Evolutionary conservation across 805 yeast species (phyloP), one percentile per base, ranked within the genome.

Genomic region (Metschnikowia sp.): DNA sequence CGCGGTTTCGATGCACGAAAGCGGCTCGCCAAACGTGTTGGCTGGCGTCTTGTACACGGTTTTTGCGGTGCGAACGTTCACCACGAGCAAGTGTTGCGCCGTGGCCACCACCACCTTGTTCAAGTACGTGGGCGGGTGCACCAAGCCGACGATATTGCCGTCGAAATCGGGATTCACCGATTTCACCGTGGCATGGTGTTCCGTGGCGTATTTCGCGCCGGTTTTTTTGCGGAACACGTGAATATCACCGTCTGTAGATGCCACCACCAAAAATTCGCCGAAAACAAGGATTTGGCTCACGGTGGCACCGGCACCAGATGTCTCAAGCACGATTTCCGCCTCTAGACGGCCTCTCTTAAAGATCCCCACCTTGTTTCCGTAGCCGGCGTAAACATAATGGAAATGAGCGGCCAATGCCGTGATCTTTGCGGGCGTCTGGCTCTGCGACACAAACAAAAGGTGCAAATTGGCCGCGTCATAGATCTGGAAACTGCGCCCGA

Each of bases 81-180:
- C 78, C 28, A 95, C 68, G 43, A 80, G 64, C 11, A 91, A 48
- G 39, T 78, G 75, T 2, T 78, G 65, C 4, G 83, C 74, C 1
- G 97, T 88, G n/a, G 91, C 88, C 30, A 92, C 82, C 1, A 86
- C 84, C 28, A 95, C 70, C 62, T 94, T 94, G 72, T 94, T 94
- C 60, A 95, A 66, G 62, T 92, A 91, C 0, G 99, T 92, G 30
- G 97, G 91, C 42, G 92, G 84, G 64, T 94, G 99, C 10, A 81
- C 59, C 15, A 86, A 54, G 37, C 82, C 84, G 10, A 85, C 83
- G 13, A 94, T 76, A 8, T 74, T 76, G 19, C 96, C 97, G 54
- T 86, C 83, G 12, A 83, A 65, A n/a, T 76, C 66, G 28, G 83
- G 79, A 46, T 66, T 66, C 45, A 72, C 61, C 42, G 82, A 61